Evolutionary conservation across 169 alveolate genomes (phyloP).

Genomic region (Eimeria maxima): DNA sequence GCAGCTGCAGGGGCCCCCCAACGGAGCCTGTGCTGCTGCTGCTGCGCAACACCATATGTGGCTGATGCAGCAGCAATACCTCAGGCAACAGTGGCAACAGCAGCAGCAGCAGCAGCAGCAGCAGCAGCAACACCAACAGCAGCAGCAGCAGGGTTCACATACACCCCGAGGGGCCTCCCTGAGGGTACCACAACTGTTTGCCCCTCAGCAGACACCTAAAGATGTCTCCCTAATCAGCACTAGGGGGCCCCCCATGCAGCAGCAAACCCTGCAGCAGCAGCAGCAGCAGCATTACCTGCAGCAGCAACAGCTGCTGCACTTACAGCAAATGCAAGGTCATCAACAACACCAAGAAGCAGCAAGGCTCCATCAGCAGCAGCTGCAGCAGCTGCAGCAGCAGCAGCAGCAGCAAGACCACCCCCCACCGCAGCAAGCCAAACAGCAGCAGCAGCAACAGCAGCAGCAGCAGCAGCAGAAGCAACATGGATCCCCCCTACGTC

Average conservation of each 20-base stretch:
- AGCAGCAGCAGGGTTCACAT: background rate
- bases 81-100: too few relatives aligned
- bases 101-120: too few relatives aligned
- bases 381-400: background rate
- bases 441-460: too few relatives aligned
- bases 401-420: background rate
- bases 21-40: too few relatives aligned
- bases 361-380: background rate
- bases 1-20: too few relatives aligned
- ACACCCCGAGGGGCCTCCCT: background rate
- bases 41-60: too few relatives aligned
- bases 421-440: background rate
- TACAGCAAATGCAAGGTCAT: background rate
- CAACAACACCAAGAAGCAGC: background rate
- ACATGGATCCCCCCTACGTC: too few relatives aligned
- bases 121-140: too few relatives aligned
- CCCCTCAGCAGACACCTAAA: background rate
- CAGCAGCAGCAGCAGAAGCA: too few relatives aligned
- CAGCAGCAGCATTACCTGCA: background rate
- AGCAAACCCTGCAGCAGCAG: background rate
- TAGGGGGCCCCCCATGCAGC: background rate
- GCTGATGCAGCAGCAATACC: too few relatives aligned
- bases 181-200: background rate
- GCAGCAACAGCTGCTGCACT: conserved; percentile 20
- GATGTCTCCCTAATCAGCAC: too few relatives aligned